A percentile compares a stretch with the other conserved stretches of the same genome.
phyloP scores from a whole-genome alignment of 305 asterid species.

The Stenogyne calaminthoides region DNA sequence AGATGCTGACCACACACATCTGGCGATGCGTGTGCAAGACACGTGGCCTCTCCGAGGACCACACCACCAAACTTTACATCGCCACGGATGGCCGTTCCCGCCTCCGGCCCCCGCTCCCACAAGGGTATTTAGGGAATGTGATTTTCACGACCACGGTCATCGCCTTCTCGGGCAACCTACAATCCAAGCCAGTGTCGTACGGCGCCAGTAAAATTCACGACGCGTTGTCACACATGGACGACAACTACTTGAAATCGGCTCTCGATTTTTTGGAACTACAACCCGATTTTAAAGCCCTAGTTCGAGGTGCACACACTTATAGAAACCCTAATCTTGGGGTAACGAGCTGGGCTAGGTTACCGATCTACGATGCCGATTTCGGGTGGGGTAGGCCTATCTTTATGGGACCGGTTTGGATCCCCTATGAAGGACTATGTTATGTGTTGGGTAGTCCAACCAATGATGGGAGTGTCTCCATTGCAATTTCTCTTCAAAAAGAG shows the following conservation, averaged over 20 bases:
- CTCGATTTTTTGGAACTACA: neutral
- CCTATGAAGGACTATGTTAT: constrained; percentile 9
- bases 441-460: constrained; percentile 6
- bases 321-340: constrained; percentile 7
- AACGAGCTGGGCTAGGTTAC: neutral
- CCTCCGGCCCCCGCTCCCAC: constrained; percentile 9
- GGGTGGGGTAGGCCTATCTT: constrained; percentile 1
- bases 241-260: constrained; percentile 11
- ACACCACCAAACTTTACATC: neutral
- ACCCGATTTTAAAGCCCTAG: neutral
- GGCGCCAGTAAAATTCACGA: neutral
- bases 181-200: neutral
- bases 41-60: neutral
- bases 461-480: neutral
- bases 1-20: neutral
- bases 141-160: neutral
- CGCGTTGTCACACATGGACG: constrained; percentile 3
- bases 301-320: constrained; percentile 13
- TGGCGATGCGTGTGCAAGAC: neutral
- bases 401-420: constrained; percentile 6
- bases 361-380: neutral
- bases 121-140: constrained; percentile 17
- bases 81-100: constrained; percentile 6
- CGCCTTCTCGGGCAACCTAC: neutral
- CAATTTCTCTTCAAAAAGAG: neutral